These are phyloP conservation scores for Erysimum cheiri DNA, from an alignment of 441 rosid genomes.

Conservation along the genomic window DNA sequence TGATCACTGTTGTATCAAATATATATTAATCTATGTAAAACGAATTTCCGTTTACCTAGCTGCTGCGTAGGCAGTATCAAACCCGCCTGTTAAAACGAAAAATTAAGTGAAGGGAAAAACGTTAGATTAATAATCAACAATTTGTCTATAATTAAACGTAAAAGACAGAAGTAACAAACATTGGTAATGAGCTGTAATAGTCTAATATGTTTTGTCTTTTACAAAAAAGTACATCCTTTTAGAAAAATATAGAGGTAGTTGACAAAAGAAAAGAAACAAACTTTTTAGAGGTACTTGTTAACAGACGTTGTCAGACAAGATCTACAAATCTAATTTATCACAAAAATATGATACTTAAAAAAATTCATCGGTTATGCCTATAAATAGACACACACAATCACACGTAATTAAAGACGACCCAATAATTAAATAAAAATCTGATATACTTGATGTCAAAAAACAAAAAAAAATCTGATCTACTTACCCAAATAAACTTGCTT, in stretches of 20 bases:
- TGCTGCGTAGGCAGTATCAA: slow-evolving; percentile 49
- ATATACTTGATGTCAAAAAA: slow-evolving; percentile 17
- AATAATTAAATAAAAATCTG: neutral
- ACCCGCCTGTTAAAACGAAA: slow-evolving; percentile 39
- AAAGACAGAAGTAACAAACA: slow-evolving; percentile 20
- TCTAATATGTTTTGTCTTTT: slow-evolving; percentile 12
- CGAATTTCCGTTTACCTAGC: slow-evolving; percentile 35
- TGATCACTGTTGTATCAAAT: slow-evolving; percentile 7
- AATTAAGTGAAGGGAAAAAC: neutral
- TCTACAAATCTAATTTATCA: neutral
- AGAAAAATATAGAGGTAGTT: neutral
- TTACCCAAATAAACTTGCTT: slow-evolving; percentile 76
- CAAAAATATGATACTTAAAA: neutral
- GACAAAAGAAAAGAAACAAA: neutral
- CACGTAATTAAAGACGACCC: neutral
- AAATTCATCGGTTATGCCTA: slow-evolving; percentile 23
- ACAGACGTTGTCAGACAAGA: slow-evolving; percentile 33
- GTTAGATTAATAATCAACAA: neutral
- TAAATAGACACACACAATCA: slow-evolving; percentile 22
- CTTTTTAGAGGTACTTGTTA: slow-evolving; percentile 18
- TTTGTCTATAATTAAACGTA: slow-evolving; percentile 4
- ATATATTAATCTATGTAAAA: neutral
- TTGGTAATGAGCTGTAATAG: slow-evolving; percentile 6
- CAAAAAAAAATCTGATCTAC: neutral
- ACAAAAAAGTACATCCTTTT: neutral